These are phyloP conservation scores for Petrea volubilis DNA, from an alignment of 257 asterid genomes.

Conservation along the genomic window DNA sequence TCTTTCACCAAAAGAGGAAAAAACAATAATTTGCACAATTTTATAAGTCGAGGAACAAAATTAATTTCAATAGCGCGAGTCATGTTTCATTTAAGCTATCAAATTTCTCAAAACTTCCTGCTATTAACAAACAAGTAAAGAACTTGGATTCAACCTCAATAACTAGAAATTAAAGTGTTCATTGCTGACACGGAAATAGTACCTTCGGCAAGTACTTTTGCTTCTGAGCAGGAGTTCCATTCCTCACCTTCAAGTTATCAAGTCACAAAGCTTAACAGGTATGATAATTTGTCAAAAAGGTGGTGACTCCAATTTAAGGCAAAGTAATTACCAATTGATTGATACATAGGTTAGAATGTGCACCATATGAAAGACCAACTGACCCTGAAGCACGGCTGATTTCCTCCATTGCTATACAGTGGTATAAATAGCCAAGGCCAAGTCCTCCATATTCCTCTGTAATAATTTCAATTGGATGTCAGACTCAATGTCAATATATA, in stretches of 20 bases:
- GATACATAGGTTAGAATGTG: conserved; percentile 92
- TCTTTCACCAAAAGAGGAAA: not conserved
- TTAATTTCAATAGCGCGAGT: not conserved
- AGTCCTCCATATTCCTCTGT: conserved; percentile 98
- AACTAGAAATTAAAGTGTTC: not conserved
- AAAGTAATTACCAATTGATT: conserved; percentile 81
- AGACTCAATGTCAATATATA: conserved; percentile 24
- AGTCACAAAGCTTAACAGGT: conserved; percentile 20
- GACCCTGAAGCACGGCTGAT: conserved; percentile 97
- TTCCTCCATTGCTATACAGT: conserved; percentile 99
- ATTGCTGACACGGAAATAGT: conserved; percentile 24
- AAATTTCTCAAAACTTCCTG: not conserved
- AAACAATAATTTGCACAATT: not conserved
- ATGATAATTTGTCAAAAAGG: conserved; percentile 11
- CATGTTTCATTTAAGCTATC: not conserved
- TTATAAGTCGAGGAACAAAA: not conserved
- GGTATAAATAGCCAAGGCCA: conserved; percentile 97
- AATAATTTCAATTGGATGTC: conserved; percentile 17
- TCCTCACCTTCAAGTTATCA: conserved; percentile 73
- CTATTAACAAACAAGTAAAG: conserved; percentile 8
- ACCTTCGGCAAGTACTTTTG: conserved; percentile 96
- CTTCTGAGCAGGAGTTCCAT: conserved; percentile 88
- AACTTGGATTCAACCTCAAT: conserved; percentile 6
- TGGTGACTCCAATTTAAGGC: conserved; percentile 19
- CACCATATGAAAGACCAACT: conserved; percentile 97